These are phyloP conservation scores for Onygenales sp. DNA, from an alignment of 2,329 filamentous ascomycete genomes.

Conservation along the genomic window DNA sequence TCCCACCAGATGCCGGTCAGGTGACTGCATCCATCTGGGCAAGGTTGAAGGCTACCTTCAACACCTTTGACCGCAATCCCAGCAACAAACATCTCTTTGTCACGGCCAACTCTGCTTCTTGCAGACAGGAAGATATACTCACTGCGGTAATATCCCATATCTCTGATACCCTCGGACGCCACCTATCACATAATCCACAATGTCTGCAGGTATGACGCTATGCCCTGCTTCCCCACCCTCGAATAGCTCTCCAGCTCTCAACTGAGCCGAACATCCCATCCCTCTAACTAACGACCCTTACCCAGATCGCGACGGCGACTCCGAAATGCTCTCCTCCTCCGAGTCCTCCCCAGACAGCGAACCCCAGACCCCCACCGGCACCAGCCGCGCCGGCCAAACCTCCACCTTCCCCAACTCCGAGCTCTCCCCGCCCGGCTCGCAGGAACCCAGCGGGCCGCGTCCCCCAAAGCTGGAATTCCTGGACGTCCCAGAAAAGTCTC, in stretches of 20 bases:
- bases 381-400: constrained; percentile 10
- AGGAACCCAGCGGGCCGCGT: constrained; percentile 21
- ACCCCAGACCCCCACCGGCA: constrained; percentile 34
- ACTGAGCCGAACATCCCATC: neutral
- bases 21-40: too few species aligned
- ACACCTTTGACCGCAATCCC: too few species aligned
- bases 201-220: constrained; percentile 1
- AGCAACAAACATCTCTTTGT: too few species aligned
- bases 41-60: too few species aligned
- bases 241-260: neutral
- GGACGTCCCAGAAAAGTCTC: neutral
- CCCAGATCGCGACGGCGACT: constrained; percentile 46
- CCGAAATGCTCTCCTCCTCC: constrained; percentile 44
- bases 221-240: neutral
- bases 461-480: neutral
- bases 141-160: neutral
- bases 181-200: neutral
- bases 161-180: too few species aligned
- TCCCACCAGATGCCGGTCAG: too few species aligned
- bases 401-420: constrained; percentile 28
- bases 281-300: neutral
- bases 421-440: constrained; percentile 47
- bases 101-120: neutral
- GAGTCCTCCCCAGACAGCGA: constrained; percentile 28
- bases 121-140: neutral